phyloP scores from a whole-genome alignment of 1,284 basidiomycete species.

The Rugosomyces carneus region DNA sequence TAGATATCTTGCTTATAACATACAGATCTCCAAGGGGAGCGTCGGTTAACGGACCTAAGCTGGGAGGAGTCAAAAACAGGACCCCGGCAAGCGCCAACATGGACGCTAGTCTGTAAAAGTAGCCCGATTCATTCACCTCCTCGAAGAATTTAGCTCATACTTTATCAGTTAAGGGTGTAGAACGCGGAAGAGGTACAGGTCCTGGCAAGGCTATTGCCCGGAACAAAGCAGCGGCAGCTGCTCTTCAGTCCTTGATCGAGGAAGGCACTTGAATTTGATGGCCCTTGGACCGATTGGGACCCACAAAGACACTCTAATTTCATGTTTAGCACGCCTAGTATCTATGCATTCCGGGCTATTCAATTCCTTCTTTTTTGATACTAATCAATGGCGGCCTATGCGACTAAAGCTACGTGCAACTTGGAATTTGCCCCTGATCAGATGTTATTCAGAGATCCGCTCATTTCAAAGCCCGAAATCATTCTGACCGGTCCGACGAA shows the following conservation, averaged over 20 bases:
- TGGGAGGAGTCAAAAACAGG: constrained; percentile 48
- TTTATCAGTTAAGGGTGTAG: constrained; percentile 38
- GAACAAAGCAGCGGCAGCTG: constrained; percentile 46
- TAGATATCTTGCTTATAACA: constrained; percentile 7
- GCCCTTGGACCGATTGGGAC: constrained; percentile 12
- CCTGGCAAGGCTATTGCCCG: constrained; percentile 47
- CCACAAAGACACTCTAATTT: constrained; percentile 4
- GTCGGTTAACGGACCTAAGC: constrained; percentile 37
- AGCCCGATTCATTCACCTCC: constrained; percentile 10
- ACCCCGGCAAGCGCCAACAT: constrained; percentile 40
- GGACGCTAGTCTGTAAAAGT: constrained; percentile 60
- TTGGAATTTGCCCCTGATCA: constrained; percentile 10
- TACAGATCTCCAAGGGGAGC: constrained; percentile 47
- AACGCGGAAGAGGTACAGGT: constrained; percentile 39
- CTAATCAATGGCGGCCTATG: not conserved
- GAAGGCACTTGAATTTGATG: constrained; percentile 13
- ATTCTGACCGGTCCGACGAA: constrained; percentile 11
- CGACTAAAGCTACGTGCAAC: constrained; percentile 8
- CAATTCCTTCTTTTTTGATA: not conserved
- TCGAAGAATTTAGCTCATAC: constrained; percentile 9
- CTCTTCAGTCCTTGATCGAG: constrained; percentile 32
- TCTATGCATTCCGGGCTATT: constrained; percentile 3
- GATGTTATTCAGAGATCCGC: constrained; percentile 11
- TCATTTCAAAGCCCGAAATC: constrained; percentile 6
- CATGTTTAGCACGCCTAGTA: constrained; percentile 10